phyloP scores from a whole-genome alignment of 2,329 filamentous ascomycete species.

The Fusarium setosum region DNA sequence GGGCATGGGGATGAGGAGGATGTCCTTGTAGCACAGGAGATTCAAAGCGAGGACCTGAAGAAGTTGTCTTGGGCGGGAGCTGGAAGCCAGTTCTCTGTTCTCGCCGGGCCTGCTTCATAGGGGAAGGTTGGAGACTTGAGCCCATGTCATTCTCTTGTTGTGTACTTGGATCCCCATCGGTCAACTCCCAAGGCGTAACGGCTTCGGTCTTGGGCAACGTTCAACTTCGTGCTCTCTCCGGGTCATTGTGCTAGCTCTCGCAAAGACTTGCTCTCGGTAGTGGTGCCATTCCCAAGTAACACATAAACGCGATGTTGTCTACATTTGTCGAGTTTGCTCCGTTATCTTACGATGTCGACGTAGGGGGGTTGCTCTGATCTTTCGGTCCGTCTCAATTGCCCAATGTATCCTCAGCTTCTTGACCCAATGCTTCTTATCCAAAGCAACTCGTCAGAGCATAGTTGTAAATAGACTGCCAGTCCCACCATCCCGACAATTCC shows the following conservation, averaged over 20 bases:
- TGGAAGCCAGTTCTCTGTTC: constrained; percentile 10
- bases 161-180: background rate
- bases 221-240: too few species aligned
- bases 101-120: background rate
- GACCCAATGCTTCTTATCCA: too few species aligned
- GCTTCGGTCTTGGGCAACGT: background rate
- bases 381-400: too few species aligned
- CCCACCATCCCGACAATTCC: too few species aligned
- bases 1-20: constrained; percentile 78
- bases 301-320: background rate
- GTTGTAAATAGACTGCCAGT: too few species aligned
- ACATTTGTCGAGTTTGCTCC: background rate
- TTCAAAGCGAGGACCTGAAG: constrained; percentile 1
- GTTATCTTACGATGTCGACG: too few species aligned
- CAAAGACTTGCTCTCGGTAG: background rate
- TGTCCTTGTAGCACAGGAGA: background rate
- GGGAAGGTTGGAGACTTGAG: too few species aligned
- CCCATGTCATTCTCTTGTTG: too few species aligned
- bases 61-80: constrained; percentile 14
- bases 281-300: background rate
- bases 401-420: too few species aligned
- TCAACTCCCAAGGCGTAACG: background rate
- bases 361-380: background rate
- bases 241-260: background rate
- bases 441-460: too few species aligned